Evolutionary conservation across 371 early-diverging fungal species (phyloP), one percentile per base, ranked within the genome.

Genomic region (Mortierella sp.): DNA sequence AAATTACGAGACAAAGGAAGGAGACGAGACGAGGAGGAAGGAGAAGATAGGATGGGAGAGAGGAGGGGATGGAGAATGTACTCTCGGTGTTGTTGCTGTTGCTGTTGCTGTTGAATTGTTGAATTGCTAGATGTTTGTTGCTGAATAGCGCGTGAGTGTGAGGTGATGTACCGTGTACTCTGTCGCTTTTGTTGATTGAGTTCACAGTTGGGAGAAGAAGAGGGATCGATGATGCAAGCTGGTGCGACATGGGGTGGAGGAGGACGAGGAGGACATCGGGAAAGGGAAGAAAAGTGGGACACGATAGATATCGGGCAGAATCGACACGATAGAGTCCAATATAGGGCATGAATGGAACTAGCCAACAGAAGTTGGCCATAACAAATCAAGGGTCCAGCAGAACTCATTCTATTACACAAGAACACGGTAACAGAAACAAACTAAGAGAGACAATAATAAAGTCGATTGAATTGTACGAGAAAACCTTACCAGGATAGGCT

Each of bases 401-500:
- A 75, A 70, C 76, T 63, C 60, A 63, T 43, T 56, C 43, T 24
- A 71, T 71, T 56, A 71, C 76, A 70, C 70, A 79, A 70, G 48
- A 74, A 14, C 10, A 56, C n/a, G 12, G 38, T 46, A 27, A 35
- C 35, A 63, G 72, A 35, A 18, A 43, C 32, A 38, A 54, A 41
- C 24, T 27, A 55, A 55, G 41, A 12, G 27, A 46, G 16, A 46
- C 11, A 46, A 46, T 46, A 44, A 29, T 46, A 35, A 7, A 77
- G 18, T 35, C 24, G 21, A 65, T 11, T 38, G 32, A 48, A 73
- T 24, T 46, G 48, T 14, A 46, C 4, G 46, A 65, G 29, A 44
- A 24, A 35, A 51, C 38, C 75, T 86, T 79, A 82, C 86, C 75
- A 86, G 54, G 38, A 79, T 72, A 29, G 86, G 86, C 63, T 86